Evolutionary conservation across 2,329 filamentous ascomycete genomes (phyloP), one percentile per base, ranked within the genome.

Genomic region (Cadophora malorum): DNA sequence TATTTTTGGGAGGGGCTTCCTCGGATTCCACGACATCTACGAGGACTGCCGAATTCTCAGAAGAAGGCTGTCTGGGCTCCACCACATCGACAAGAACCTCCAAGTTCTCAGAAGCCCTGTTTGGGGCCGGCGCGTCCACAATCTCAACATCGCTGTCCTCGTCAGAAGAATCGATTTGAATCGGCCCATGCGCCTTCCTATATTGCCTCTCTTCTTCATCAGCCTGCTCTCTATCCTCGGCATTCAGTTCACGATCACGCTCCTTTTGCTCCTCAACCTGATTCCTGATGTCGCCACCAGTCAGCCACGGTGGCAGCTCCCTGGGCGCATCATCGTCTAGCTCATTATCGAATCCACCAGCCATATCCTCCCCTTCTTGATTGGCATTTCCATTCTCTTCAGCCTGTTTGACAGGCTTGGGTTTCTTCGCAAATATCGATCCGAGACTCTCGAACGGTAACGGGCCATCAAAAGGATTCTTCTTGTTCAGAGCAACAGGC

Each of bases 391-490:
- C 66, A 7, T 77, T 72, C 0, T 67, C 64, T 7, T 72, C 69
- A 9, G 45, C 9, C 16, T 59, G 53, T 35, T 67, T 72, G 7
- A 33, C 33, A 2, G 28, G 59, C 0, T 60, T 67, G n/a, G 53
- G 71, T 65, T 81, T 83, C 70, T 82, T 83, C 5, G 79, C 79
- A 68, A 88, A 89, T 1, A 89, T 81, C 1, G 84, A 85, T 2
- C 87, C 90, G 63, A 97, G 84, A 76, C 93, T 95, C 73, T 97
- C 94, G 75, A 99, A 99, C 0, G 96, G 96, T 5, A 99, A 79
- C 0, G 94, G 93, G 0, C 95, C 95, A 71, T 88, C 87, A 75
- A 97, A 91, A 3, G 87, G 83, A 73, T 88, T 88, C 71, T 86
- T 87, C 45, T 85, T 82, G 61, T 87, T 88, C 10, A 84, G 78